Evolutionary conservation across 768 basidiomycete species (phyloP).

Genomic region (Epithele typhae): DNA sequence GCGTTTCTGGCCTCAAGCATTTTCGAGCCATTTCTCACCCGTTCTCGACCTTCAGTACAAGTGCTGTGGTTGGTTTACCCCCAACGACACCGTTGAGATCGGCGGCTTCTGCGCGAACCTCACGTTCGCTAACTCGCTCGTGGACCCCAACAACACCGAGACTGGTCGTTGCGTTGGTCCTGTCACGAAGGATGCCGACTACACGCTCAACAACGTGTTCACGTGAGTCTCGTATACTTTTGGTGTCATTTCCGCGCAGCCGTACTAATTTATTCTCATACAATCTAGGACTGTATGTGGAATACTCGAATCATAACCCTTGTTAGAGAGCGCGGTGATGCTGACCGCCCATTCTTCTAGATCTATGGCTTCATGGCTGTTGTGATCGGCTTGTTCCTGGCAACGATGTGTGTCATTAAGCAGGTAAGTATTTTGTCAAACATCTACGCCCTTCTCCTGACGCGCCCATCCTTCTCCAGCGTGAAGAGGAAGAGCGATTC

Average conservation of each 20-base stretch:
- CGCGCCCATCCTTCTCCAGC: no score
- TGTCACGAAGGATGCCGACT: slow-evolving; percentile 63
- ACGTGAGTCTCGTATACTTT: slow-evolving; percentile 51
- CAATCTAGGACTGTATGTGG: no score
- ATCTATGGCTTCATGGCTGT: slow-evolving; percentile 85
- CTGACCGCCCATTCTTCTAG: slow-evolving; percentile 25
- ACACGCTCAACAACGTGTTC: slow-evolving; percentile 75
- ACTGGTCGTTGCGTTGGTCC: slow-evolving; percentile 63
- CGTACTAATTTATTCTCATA: no score
- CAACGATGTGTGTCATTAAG: slow-evolving; percentile 84
- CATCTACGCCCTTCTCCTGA: no score
- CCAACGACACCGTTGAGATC: slow-evolving; percentile 51
- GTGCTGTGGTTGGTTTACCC: slow-evolving; percentile 80
- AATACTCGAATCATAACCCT: no score
- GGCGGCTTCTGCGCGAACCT: slow-evolving; percentile 53
- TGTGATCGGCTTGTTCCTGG: slow-evolving; percentile 68
- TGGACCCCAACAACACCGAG: slow-evolving; percentile 35
- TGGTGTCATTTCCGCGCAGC: no score
- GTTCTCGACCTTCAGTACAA: slow-evolving; percentile 42
- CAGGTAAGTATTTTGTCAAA: slow-evolving; percentile 59
- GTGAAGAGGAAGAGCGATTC: slow-evolving; percentile 79
- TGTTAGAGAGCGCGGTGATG: not conserved
- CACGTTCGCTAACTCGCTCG: slow-evolving; percentile 33
- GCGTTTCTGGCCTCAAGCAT: slow-evolving; percentile 22
- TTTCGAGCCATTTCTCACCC: no score